Evolutionary conservation across 2,329 filamentous ascomycete species (phyloP).

Genomic region (Orbilia javanica): DNA sequence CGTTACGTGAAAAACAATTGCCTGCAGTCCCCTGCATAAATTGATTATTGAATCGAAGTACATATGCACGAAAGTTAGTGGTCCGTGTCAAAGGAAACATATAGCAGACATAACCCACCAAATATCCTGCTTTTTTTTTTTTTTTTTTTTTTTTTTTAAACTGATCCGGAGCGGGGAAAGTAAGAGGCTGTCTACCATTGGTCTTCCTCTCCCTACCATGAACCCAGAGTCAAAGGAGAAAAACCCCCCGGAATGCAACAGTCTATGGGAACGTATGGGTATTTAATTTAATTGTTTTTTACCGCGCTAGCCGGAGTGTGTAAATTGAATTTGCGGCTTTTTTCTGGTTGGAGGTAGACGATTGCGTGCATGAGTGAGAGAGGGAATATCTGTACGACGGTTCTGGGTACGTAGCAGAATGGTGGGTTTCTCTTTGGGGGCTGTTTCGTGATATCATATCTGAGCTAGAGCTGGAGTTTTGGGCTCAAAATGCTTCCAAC

Average conservation of each 20-base stretch:
- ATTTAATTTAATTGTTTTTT: slow-evolving; percentile 30
- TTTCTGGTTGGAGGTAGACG: slow-evolving; percentile 53
- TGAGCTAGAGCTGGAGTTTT: neutral
- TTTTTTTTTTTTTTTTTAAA: neutral
- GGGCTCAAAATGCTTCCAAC: neutral
- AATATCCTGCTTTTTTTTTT: slow-evolving; percentile 17
- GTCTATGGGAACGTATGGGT: slow-evolving; percentile 2
- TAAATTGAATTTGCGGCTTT: slow-evolving; percentile 45
- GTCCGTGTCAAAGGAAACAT: slow-evolving; percentile 22
- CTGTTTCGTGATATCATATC: slow-evolving; percentile 28
- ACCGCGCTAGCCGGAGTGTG: slow-evolving; percentile 53
- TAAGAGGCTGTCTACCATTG: neutral
- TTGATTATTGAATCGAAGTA: slow-evolving; percentile 13
- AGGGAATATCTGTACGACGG: slow-evolving; percentile 49
- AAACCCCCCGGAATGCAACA: slow-evolving; percentile 26
- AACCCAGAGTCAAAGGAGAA: slow-evolving; percentile 18
- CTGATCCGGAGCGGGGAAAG: slow-evolving; percentile 8
- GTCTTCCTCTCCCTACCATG: neutral
- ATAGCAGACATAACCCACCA: slow-evolving; percentile 7
- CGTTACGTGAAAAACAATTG: slow-evolving; percentile 35
- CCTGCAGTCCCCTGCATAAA: slow-evolving; percentile 47
- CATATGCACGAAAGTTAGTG: slow-evolving; percentile 45
- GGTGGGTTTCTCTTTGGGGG: neutral
- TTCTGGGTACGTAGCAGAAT: slow-evolving; percentile 33
- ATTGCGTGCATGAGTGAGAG: slow-evolving; percentile 36